Evolutionary conservation across 2,329 filamentous ascomycete species (phyloP), one percentile per base, ranked within the genome.

Genomic region (Colletotrichum falcatum): DNA sequence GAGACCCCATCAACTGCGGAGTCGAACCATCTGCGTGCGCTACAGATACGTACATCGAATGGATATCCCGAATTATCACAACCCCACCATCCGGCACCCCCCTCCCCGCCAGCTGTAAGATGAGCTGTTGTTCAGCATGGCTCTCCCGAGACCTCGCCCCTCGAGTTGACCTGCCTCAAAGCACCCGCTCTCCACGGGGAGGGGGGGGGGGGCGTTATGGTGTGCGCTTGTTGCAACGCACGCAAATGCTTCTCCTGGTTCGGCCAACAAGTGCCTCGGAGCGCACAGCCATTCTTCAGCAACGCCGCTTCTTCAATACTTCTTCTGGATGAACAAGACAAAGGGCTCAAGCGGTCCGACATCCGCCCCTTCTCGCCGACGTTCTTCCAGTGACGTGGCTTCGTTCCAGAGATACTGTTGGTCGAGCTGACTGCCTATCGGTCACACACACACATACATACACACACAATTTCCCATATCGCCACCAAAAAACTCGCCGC

Each of bases 1-100:
- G 26, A 55, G 56, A 28, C 56, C 51, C 66, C 66, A 70, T 70
- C 30, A 26, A 61, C 26, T 70, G 66, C 56, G 66, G 66, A 61
- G 61, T 51, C 66, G n/a, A n/a, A n/a, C n/a, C 14, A 48, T 16
- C 56, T 37, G 55, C 44, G 42, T 66, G 20, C 62, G 33, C 66
- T 61, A 66, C 42, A 23, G 63, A 64, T n/a, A 39, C 56, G 56
- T n/a, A 39, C 56, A 42, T 49, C 61, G 49, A 61, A 70, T 61
- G 59, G 66, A 51, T 58, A 66, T 61, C 63, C 66, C 66, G 62
- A 70, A 66, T 51, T 66, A 70, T 61, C 66, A 56, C 49, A 65
- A 65, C 66, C 55, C 63, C 66, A 67, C 65, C 51, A 54, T 33
- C 65, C 65, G 54, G 61, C 66, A 66, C 55, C 66, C 61, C 61